Evolutionary conservation across 352 stramenopile genomes (phyloP), one percentile per base, ranked within the genome.

Genomic region (Pythium phragmitis): DNA sequence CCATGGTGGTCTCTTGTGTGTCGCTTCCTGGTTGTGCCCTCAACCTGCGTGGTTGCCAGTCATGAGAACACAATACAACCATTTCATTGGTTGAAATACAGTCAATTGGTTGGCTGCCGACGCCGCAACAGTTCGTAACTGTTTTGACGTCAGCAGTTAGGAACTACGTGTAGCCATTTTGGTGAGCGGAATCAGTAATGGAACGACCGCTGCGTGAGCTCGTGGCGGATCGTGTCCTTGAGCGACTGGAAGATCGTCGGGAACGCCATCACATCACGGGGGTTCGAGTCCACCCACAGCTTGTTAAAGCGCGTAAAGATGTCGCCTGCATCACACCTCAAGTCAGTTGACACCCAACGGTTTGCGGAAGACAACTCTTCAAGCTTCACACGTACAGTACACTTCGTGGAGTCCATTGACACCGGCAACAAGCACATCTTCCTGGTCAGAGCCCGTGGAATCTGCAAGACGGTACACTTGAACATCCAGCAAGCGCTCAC

Each of bases 271-370:
- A 92, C 78, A 45, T 95, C 87, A 43, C 77, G 80, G 47, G 87
- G 87, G 57, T 95, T 94, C 23, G 76, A 77, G 57, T 88, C 78
- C 34, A 94, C 79, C 87, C 87, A 95, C 0, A 92, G 62, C 57
- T 85, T 84, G 70, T 94, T 91, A 62, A 95, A 95, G 33, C 85
- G 83, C 30, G 80, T 88, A 59, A 92, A 94, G 57, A 94, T 77
- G 36, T 75, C 79, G 51, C 77, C 84, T 92, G 58, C 4, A 33
- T 51, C 39, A 45, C 12, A 17, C 12, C 39, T 7, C 39, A 45
- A 19, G 3, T 45, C 16, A 45, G 39, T 7, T 14, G 12, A 45
- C 36, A 45, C 39, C 4, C 7, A 14, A 45, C 7, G 7, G 12
- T 17, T 12, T 17, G 12, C 12, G 16, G 39, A 45, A 12, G 7